Percentiles rank a stretch among this genome's conserved stretches.
Evolutionary conservation across 2,329 filamentous ascomycete species (phyloP).

Genomic region (Ceratocystis cubensis): DNA sequence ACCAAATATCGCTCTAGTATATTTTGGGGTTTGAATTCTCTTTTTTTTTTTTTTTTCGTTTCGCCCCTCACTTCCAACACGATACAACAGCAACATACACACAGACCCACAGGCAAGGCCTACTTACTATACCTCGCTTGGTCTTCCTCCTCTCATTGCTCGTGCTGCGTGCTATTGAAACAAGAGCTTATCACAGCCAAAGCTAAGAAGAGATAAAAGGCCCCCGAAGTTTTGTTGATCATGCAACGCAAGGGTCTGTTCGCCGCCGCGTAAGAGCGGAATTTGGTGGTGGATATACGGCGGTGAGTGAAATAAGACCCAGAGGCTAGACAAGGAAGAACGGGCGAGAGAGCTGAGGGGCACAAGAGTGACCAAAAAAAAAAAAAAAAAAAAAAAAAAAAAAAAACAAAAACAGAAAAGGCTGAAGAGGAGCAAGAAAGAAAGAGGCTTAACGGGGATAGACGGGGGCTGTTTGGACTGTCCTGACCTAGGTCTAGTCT

Average conservation of each 20-base stretch:
- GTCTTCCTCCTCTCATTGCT: neutral
- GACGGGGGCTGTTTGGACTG: too few relatives aligned
- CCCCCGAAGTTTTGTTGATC: neutral
- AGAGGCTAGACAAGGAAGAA: neutral
- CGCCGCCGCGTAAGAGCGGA: constrained; percentile 6
- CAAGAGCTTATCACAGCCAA: neutral
- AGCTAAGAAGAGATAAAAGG: neutral
- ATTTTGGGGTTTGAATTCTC: neutral
- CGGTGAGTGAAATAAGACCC: neutral
- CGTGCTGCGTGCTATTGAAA: neutral
- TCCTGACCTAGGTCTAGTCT: too few relatives aligned
- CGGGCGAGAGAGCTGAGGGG: neutral
- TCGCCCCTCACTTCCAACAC: neutral
- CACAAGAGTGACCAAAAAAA: neutral
- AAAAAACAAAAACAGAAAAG: neutral
- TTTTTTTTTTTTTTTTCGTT: neutral
- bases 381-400: neutral
- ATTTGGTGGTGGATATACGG: neutral
- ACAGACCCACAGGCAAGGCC: neutral
- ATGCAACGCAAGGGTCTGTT: constrained; percentile 10
- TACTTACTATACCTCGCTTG: neutral
- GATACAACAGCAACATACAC: neutral
- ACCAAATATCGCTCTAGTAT: too few relatives aligned
- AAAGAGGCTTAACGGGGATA: too few relatives aligned
- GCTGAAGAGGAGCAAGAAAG: neutral